Base-by-base conservation (phyloP, 305 asterid species). In the Fraxinus paxiana region DNA sequence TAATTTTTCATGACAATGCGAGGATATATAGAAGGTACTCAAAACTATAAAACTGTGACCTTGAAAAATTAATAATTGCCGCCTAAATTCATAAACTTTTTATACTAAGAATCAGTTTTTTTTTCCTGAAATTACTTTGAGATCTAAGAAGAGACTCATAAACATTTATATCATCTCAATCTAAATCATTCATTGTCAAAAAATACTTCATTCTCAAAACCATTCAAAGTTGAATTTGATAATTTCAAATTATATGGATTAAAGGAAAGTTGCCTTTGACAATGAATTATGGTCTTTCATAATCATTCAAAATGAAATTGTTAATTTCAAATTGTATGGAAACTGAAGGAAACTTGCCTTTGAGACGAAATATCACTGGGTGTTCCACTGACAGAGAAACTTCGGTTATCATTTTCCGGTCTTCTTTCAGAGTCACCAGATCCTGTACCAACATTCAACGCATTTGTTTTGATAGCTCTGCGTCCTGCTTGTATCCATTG, bases 381-480 rank as follows among this genome's bases (percentile, higher is more conserved):
- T 48, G 84, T 87, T 79, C 82, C 86, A 80, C 34, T 69, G 13
- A 28, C 63, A 20, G 83, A 37, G 54, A 56, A 41, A 54, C 80
- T 88, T 48, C 87, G 87, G 72, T 70, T 13, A 41, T 84, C 83
- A 18, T 79, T 77, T 81, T 86, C 89, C 43, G 80, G 89, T 79
- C 85, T 84, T 79, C 83, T 95, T 81, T 91, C 92, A 56, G 85
- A 87, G 84, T 86, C 87, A 77, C 86, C 93, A 77, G 93, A 81
- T 75, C 97, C 95, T 69, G 88, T 85, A 77, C 95, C 91, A 75
- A 80, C 86, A 77, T 87, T 87, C 65, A 92, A 85, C 46, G 95
- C 92, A 73, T 85, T 80, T 24, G 90, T 79, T 26, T 82, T 79
- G 73, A 87, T 35, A 22, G 26, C 80, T 81, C 87, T 82, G 76